A percentile compares a stretch with the other conserved stretches of the same genome.
phyloP scores from a whole-genome alignment of 768 basidiomycete genomes.

The Tubosaeta sp. region DNA sequence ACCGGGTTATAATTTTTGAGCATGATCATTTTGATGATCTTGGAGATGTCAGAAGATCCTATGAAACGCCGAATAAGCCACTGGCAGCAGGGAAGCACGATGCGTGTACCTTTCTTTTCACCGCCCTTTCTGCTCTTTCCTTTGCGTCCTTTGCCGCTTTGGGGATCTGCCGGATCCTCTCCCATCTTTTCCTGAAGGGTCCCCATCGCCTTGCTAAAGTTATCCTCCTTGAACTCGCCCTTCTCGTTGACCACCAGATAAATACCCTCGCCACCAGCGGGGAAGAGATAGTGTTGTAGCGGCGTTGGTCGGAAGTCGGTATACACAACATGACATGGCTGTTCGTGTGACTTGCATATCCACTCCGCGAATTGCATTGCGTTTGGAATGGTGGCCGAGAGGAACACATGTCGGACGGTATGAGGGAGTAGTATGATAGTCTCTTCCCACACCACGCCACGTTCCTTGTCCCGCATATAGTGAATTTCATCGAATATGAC shows the following conservation, averaged over 20 bases:
- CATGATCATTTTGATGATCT: conserved; percentile 99
- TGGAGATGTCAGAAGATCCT: conserved; percentile 93
- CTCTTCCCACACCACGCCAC: conserved; percentile 99
- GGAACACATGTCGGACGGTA: conserved; percentile 94
- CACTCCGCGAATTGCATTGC: conserved; percentile 99
- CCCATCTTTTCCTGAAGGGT: conserved; percentile 79
- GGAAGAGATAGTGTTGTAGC: conserved; percentile 96
- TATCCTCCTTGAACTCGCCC: conserved; percentile 94
- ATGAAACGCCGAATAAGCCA: conserved; percentile 9
- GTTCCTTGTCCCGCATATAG: conserved; percentile 99
- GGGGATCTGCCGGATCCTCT: conserved; percentile 89
- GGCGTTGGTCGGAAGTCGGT: conserved; percentile 99
- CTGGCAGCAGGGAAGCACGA: not conserved
- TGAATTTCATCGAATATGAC: conserved; percentile 99
- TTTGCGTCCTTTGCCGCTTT: conserved; percentile 79
- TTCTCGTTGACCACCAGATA: conserved; percentile 99
- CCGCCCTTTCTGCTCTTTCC: conserved; percentile 95
- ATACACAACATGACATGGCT: conserved; percentile 98
- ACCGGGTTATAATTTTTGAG: conserved; percentile 96
- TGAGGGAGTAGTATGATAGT: conserved; percentile 97
- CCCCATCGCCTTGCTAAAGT: conserved; percentile 97
- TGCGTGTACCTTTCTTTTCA: conserved; percentile 69
- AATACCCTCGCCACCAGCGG: conserved; percentile 93
- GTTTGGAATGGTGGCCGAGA: conserved; percentile 98
- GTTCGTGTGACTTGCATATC: conserved; percentile 96